Evolutionary conservation across 257 asterid genomes (phyloP).

Genomic region (Solanum virginianum): DNA sequence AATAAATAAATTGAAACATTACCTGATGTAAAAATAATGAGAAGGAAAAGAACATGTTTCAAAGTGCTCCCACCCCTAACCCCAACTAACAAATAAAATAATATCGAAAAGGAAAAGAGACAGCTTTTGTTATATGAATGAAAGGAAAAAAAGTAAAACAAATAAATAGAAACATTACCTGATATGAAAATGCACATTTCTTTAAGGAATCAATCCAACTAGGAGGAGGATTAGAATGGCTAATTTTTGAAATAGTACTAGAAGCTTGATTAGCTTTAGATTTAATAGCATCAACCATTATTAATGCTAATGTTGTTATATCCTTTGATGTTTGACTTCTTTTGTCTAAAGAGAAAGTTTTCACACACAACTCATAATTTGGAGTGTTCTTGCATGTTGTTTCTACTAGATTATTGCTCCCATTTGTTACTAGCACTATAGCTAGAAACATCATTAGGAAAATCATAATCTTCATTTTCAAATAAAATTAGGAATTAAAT

Average conservation of each 20-base stretch:
- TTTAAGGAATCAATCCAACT: not conserved
- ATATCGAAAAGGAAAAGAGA: not conserved
- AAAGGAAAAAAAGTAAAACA: not conserved
- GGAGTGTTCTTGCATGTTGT: slow-evolving; percentile 40
- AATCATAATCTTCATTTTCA: not conserved
- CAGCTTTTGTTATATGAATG: accelerated
- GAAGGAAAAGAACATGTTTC: not conserved
- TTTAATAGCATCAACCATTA: slow-evolving; percentile 13
- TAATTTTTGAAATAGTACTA: not conserved
- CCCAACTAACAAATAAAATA: too few species aligned
- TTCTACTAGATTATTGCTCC: slow-evolving; percentile 12
- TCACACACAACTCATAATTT: slow-evolving; percentile 45
- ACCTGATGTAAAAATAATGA: not conserved
- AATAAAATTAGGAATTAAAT: not conserved
- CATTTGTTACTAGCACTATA: not conserved
- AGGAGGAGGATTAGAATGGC: not conserved
- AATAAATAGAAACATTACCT: not conserved
- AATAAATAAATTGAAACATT: too few species aligned
- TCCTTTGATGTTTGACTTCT: slow-evolving; percentile 11
- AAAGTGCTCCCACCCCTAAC: not conserved
- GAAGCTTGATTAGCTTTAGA: not conserved
- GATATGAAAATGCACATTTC: not conserved
- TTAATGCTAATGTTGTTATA: slow-evolving; percentile 4
- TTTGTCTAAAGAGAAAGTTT: slow-evolving; percentile 18
- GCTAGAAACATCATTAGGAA: not conserved